Evolutionary conservation across 805 yeast genomes (phyloP), one percentile per base, ranked within the genome.

Genomic region (Hanseniaspora nectarophila): DNA sequence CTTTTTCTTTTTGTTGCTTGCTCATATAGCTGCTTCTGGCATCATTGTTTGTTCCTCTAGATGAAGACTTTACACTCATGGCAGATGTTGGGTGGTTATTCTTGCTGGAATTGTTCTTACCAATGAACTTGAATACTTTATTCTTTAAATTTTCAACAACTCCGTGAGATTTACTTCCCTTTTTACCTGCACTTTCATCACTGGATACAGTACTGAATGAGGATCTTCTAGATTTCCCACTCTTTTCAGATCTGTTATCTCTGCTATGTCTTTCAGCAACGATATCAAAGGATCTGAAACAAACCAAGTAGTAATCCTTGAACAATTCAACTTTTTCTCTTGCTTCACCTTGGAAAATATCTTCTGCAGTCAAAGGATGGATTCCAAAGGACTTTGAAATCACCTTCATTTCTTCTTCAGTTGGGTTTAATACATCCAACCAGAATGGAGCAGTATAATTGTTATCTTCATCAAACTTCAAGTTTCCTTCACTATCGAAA

Each of bases 281-380:
- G 48, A 89, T 81, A 64, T 82, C 89, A 65, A 84, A 83, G 18
- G 86, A 77, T 42, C 90, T 73, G 67, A 92, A 92, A 70, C 97
- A 88, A 29, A 92, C 85, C 59, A 90, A 80, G 65, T 90, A 92
- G 66, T 90, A 90, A 57, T 85, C 85, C 61, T 84, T 82, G 70
- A 90, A 90, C 32, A 92, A 67, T 67, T 90, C 98, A 20, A 90
- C 96, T 63, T 90, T 90, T 65, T 90, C 98, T 57, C 97, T 77
- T 0, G 95, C 84, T 63, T 90, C 98, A 1, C 95, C 95, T 29
- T 89, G 68, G 55, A 85, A 83, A 45, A 90, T 89, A 68, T 90
- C 98, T 63, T 90, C 98, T 0, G 97, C 85, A 0, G 98, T 90
- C 59, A 90, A 74, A 0, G 98, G 98, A 66, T 90, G 98, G 53